phyloP scores from a whole-genome alignment of 2,329 filamentous ascomycete species.

The Sporothrix mexicana region DNA sequence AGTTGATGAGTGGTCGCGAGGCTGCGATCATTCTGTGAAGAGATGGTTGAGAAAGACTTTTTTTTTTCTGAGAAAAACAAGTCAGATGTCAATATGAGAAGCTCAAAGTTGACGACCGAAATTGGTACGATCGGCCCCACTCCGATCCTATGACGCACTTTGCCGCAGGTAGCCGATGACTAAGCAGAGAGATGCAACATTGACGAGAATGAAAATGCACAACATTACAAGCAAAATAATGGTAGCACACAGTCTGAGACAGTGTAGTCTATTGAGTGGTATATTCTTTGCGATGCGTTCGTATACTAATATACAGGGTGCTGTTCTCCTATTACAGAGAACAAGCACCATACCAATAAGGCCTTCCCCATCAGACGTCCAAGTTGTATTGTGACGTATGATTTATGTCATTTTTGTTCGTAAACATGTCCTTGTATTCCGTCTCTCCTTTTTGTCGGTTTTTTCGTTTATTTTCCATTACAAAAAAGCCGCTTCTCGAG shows the following conservation, averaged over 20 bases:
- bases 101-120: neutral
- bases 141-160: slow-evolving; percentile 27
- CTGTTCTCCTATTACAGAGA: slow-evolving; percentile 30
- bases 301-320: slow-evolving; percentile 34
- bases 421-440: neutral
- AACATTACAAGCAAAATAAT: neutral
- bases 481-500: neutral
- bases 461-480: neutral
- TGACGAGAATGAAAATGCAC: neutral
- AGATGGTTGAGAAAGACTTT: neutral
- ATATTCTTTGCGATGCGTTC: slow-evolving; percentile 31
- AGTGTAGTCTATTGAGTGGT: slow-evolving; percentile 33
- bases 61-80: neutral
- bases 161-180: slow-evolving; percentile 9
- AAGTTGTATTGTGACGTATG: neutral
- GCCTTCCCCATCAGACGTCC: neutral
- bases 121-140: slow-evolving; percentile 19
- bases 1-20: neutral
- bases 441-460: neutral
- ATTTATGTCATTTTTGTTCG: neutral
- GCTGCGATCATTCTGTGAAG: neutral
- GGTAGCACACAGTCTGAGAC: neutral
- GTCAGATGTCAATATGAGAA: neutral
- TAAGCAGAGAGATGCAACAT: neutral
- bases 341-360: neutral